Percentiles rank a stretch among this genome's conserved stretches.
Conservation (phyloP, 495 filamentous ascomycete species). For the Podospora sp. region DNA sequence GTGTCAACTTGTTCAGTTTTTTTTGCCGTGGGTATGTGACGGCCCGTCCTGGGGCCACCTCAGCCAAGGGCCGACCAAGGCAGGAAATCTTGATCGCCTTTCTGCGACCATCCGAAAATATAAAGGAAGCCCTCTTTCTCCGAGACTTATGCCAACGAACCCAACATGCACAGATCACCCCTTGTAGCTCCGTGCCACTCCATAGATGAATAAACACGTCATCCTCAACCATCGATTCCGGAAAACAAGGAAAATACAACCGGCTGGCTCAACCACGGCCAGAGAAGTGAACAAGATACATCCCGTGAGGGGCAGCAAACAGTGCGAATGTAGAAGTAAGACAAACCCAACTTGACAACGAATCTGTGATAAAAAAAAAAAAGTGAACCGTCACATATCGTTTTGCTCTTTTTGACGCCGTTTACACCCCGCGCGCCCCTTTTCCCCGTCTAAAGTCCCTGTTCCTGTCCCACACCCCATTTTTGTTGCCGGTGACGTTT, state of each 20-base stretch:
- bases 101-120: slow-evolving; percentile 19
- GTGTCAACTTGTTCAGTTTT: not conserved
- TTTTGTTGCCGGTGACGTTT: slow-evolving; percentile 9
- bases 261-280: not conserved
- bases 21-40: not conserved
- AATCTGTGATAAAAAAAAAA: not conserved
- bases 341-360: not conserved
- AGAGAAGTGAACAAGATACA: not conserved
- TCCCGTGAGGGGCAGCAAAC: slow-evolving; percentile 8
- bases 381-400: not conserved
- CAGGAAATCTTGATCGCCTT: slow-evolving; percentile 3
- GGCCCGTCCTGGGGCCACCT: not conserved
- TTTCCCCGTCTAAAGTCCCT: slow-evolving; percentile 8
- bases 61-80: not conserved
- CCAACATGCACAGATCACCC: slow-evolving; percentile 1
- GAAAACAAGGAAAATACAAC: not conserved
- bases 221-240: not conserved
- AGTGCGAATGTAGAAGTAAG: slow-evolving; percentile 3
- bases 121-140: slow-evolving; percentile 4
- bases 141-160: slow-evolving; percentile 6
- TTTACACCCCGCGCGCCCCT: not conserved
- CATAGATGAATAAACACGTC: not conserved
- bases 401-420: slow-evolving; percentile 9
- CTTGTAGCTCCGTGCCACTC: not conserved
- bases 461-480: not conserved